Percentiles rank a stretch among this genome's conserved stretches.
phyloP scores from a whole-genome alignment of 225 moss, liverwort and hornwort species.

The Pleurozium schreberi region DNA sequence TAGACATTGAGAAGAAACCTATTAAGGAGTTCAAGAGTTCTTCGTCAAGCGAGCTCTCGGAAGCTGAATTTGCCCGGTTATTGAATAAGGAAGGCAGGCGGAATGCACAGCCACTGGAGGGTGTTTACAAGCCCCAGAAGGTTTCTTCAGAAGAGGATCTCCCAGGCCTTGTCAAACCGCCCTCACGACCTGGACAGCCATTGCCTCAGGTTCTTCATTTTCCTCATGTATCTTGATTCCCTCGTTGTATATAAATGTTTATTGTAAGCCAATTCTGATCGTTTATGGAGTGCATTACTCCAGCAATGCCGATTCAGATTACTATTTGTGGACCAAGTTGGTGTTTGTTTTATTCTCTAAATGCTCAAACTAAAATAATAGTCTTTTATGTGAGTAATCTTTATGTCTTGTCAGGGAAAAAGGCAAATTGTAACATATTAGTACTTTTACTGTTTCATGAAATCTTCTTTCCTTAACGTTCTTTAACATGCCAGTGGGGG shows the following conservation, averaged over 20 bases:
- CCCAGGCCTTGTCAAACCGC: conserved; percentile 33
- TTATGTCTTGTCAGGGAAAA: not conserved
- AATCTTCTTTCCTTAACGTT: not conserved
- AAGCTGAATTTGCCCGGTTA: conserved; percentile 21
- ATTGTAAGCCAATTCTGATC: not conserved
- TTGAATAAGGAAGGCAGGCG: conserved; percentile 22
- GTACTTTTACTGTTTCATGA: not conserved
- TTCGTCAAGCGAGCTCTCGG: conserved; percentile 1
- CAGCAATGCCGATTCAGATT: not conserved
- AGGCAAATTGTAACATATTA: not conserved
- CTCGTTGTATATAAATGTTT: not conserved
- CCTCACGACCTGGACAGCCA: conserved; percentile 24
- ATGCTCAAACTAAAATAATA: not conserved
- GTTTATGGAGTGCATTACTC: not conserved
- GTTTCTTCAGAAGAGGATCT: conserved; percentile 4
- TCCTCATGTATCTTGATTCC: not conserved
- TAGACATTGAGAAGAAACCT: conserved; percentile 58
- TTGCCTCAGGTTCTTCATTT: conserved; percentile 21
- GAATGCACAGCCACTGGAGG: not conserved
- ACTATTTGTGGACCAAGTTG: not conserved
- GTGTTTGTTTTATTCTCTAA: not conserved
- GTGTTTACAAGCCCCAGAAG: conserved; percentile 7
- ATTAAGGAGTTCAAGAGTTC: conserved; percentile 13
- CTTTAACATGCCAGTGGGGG: not conserved
- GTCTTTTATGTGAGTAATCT: not conserved